Evolutionary conservation across 176 grass and related monocot genomes (phyloP), one percentile per base, ranked within the genome.

Genomic region (Saccharum spontaneum): DNA sequence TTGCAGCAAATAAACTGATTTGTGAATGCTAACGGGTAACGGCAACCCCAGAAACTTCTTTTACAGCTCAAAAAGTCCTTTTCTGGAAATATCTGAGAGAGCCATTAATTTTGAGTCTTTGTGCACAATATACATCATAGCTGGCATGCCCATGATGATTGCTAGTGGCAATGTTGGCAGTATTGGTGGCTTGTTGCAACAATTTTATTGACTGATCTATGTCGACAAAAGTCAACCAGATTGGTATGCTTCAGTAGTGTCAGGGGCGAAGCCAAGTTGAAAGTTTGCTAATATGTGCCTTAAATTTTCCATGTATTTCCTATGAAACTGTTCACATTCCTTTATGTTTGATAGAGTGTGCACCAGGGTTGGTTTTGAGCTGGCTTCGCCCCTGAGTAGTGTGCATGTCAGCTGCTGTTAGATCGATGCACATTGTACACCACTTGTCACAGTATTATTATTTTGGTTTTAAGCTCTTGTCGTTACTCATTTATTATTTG

Each of bases 1-100:
- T 76, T 84, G 17, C 13, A 68, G 34, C 62, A 85, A 67, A 67
- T 36, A 41, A 76, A 52, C 72, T 28, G 34, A 18, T 49, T 24
- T 48, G 6, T 65, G 45, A 71, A 63, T 57, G 48, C 48, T 52
- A 52, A 52, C 48, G 4, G 57, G 20, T 17, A 15, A 68, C 7
- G 22, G 55, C 12, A 59, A 41, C 48, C 48, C 22, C 2, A 7
- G 34, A 71, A 55, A 37, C 79, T 52, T 52, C 3, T 84, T 84
- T 36, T 75, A 4, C 9, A 26, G 5, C 44, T 76, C 7, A 28
- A 23, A 75, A 83, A 14, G 6, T 75, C 1, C 48, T 73, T 15
- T 45, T 45, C n/a, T 61, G 57, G 39, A 74, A 46, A 48, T 23
- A 48, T 74, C 7, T n/a, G 10, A 36, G 36, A 18, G 63, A 68